Conservation (phyloP, 768 basidiomycete genomes). For the Lactarius sanguifluus region DNA sequence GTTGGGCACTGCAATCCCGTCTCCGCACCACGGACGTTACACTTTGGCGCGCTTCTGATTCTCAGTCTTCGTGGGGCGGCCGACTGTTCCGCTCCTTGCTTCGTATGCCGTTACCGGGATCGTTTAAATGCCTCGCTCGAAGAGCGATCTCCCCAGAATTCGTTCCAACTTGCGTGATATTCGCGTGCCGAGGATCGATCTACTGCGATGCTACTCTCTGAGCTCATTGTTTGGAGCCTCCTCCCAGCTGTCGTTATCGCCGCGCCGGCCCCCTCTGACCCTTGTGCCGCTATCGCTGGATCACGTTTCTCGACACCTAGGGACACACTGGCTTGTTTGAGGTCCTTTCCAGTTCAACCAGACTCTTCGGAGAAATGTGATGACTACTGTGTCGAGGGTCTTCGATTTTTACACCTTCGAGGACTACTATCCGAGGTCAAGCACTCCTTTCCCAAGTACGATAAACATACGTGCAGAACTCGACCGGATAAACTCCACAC, state of each 20-base stretch:
- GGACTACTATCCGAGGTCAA: conserved; percentile 39
- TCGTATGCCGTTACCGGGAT: conserved; percentile 10
- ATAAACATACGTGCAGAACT: conserved; percentile 52
- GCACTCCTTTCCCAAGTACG: conserved; percentile 43
- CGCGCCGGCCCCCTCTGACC: neutral
- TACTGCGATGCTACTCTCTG: conserved; percentile 7
- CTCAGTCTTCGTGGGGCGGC: neutral
- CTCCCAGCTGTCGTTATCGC: neutral
- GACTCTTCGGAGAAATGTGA: conserved; percentile 40
- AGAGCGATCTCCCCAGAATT: conserved; percentile 5
- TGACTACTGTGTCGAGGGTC: conserved; percentile 35
- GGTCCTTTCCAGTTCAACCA: conserved; percentile 43
- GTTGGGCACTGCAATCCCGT: neutral
- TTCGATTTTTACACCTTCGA: conserved; percentile 45
- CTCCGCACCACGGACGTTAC: neutral
- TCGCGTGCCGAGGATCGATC: neutral
- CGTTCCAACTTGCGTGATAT: neutral
- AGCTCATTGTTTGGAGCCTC: neutral
- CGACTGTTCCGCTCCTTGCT: neutral
- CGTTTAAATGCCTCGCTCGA: conserved; percentile 5
- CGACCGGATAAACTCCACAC: conserved; percentile 47
- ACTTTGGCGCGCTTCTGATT: neutral
- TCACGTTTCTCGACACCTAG: neutral
- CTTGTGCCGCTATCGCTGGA: conserved; percentile 21
- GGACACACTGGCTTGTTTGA: conserved; percentile 28